Evolutionary conservation across 352 stramenopile species (phyloP).

Genomic region (Phytophthora sp.): DNA sequence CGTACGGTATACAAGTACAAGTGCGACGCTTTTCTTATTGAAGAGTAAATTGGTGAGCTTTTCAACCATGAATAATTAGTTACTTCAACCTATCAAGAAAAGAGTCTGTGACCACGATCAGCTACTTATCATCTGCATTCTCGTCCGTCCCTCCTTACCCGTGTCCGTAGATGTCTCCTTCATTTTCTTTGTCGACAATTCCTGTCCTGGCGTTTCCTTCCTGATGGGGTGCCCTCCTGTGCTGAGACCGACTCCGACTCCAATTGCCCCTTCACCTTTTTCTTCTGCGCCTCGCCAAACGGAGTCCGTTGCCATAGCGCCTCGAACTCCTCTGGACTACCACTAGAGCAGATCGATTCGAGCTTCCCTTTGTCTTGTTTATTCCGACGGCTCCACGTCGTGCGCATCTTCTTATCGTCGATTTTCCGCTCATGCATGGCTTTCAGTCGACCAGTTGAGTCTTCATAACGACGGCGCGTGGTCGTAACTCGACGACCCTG

Average conservation of each 20-base stretch:
- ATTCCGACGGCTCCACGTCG: constrained; percentile 40
- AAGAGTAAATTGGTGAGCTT: no score
- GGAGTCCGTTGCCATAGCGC: constrained; percentile 51
- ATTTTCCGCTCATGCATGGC: constrained; percentile 33
- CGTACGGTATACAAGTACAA: no score
- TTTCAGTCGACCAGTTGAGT: constrained; percentile 57
- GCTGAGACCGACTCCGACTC: constrained; percentile 8
- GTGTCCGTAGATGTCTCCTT: no score
- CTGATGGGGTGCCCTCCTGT: not conserved
- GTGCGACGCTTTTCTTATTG: no score
- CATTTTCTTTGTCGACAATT: no score
- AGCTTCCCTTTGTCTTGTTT: constrained; percentile 44
- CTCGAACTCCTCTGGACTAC: constrained; percentile 58
- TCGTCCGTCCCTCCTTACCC: no score
- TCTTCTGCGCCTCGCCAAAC: constrained; percentile 52
- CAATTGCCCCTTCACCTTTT: constrained; percentile 21
- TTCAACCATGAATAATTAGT: no score
- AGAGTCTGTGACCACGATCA: no score
- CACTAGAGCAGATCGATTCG: constrained; percentile 41
- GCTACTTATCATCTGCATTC: no score
- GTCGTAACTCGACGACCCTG: constrained; percentile 41
- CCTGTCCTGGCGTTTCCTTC: not conserved
- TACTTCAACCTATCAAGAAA: no score
- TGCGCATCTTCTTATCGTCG: constrained; percentile 44
- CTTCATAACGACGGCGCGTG: constrained; percentile 41